Evolutionary conservation across 1,284 basidiomycete species (phyloP), one percentile per base, ranked within the genome.

Genomic region (Laetiporus sulphureus): DNA sequence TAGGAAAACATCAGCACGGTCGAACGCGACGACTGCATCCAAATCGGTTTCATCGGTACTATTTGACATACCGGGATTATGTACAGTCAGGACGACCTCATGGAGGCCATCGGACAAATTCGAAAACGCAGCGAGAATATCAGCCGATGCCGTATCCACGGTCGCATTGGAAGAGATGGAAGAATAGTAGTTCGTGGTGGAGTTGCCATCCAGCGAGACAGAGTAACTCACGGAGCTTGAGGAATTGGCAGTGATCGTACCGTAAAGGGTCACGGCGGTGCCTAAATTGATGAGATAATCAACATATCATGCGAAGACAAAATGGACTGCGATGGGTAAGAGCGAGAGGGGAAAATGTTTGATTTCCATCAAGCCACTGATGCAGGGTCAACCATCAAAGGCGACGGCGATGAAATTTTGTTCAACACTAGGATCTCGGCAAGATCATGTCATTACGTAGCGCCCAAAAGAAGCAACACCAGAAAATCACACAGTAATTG

Each of bases 121-220:
- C 16, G 48, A 42, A 40, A 65, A 58, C 15, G 55, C 47, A 1
- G 54, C 60, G 18, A 65, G 52, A 20, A 63, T 41, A 35, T 57
- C 52, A 24, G 40, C 54, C 8, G 51, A 41, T 5, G 54, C 47
- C 19, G 50, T 46, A 18, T 54, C 21, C 8, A 56, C 51, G 13
- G 52, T 46, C 4, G 54, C 34, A 10, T 48, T 12, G 5, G 34
- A 13, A 13, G 53, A 50, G 5, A 57, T 27, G 7, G 46, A 40
- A 21, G 52, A 55, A 16, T 48, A 46, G 38, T 49, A 60, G 44
- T 59, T 58, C 10, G 57, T 60, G n/a, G 58, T 60, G 5, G 55
- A 39, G 6, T 49, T 51, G 22, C 58, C 57, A 36, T 60, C 59
- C 19, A 59, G 50, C n/a, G 49, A 37, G 35, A 59, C 44, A 5